These are phyloP conservation scores for Pseudogymnoascus sp. DNA, from an alignment of 2,329 filamentous ascomycete genomes.

Conservation along the genomic window DNA sequence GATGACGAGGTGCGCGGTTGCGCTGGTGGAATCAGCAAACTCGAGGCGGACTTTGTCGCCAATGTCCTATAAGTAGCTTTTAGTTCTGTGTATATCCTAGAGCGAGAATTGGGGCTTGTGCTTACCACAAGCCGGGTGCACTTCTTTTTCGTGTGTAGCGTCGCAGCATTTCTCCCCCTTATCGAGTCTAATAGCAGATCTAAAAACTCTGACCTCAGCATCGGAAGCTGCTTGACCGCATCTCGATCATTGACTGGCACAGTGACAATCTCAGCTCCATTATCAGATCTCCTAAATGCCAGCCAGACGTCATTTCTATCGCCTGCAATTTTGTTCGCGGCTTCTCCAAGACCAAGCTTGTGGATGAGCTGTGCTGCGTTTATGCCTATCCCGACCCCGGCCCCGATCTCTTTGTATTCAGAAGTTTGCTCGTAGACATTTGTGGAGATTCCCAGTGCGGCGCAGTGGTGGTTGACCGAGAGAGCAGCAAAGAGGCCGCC, in stretches of 20 bases:
- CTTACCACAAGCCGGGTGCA: conserved; percentile 20
- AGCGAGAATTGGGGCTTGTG: background rate
- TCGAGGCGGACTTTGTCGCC: background rate
- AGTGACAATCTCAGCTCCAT: conserved; percentile 30
- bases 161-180: conserved; percentile 22
- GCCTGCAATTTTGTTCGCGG: conserved; percentile 29
- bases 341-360: conserved; percentile 30
- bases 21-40: background rate
- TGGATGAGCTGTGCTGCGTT: conserved; percentile 11
- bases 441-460: background rate
- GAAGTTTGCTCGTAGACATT: conserved; percentile 14
- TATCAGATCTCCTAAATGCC: conserved; percentile 33
- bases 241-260: conserved; percentile 24
- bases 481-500: background rate
- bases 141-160: conserved; percentile 26
- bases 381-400: conserved; percentile 11
- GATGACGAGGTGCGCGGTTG: conserved; percentile 7
- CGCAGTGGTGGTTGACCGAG: background rate
- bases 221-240: too few relatives aligned
- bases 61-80: background rate
- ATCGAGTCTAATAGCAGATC: conserved; percentile 24
- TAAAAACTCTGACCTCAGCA: conserved; percentile 25
- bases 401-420: conserved; percentile 13
- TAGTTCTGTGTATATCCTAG: background rate
- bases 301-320: conserved; percentile 30